phyloP scores from a whole-genome alignment of 2,329 filamentous ascomycete species.

The Colletotrichum camelliae region DNA sequence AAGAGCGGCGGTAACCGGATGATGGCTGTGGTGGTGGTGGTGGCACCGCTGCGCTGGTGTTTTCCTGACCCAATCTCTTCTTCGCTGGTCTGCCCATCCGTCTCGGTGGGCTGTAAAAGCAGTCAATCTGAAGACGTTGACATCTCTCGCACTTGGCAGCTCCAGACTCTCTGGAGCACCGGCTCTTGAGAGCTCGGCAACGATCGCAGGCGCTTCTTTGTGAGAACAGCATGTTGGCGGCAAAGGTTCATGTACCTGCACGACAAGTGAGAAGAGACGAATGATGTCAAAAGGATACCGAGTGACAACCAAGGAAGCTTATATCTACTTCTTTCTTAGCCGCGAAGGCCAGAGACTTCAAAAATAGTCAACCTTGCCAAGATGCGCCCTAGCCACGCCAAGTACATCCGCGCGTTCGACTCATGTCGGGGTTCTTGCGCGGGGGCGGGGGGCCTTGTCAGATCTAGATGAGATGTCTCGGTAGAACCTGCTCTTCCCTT shows the following conservation, averaged over 20 bases:
- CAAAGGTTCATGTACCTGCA: neutral
- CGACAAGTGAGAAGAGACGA: neutral
- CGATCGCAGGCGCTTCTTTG: conserved; percentile 21
- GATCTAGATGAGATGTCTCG: conserved; percentile 19
- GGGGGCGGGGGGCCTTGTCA: conserved; percentile 3
- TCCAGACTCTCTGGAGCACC: conserved; percentile 11
- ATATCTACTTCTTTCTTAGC: neutral
- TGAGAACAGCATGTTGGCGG: conserved; percentile 15
- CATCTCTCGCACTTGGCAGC: conserved; percentile 17
- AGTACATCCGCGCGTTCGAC: neutral
- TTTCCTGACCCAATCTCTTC: conserved; percentile 9
- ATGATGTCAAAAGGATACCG: neutral
- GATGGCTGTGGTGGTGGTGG: neutral
- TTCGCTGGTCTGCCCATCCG: conserved; percentile 17
- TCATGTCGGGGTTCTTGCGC: conserved; percentile 7
- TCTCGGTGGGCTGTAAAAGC: conserved; percentile 16
- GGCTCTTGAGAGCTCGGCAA: conserved; percentile 20
- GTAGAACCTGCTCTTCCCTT: neutral
- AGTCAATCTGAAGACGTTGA: conserved; percentile 17
- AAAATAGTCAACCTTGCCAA: neutral
- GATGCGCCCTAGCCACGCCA: neutral
- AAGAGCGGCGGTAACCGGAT: neutral
- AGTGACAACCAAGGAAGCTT: neutral
- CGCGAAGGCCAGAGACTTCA: neutral
- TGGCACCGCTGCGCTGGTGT: neutral